A percentile compares a stretch with the other conserved stretches of the same genome.
phyloP scores from a whole-genome alignment of 805 yeast genomes.

The Ogataea methylovora region DNA sequence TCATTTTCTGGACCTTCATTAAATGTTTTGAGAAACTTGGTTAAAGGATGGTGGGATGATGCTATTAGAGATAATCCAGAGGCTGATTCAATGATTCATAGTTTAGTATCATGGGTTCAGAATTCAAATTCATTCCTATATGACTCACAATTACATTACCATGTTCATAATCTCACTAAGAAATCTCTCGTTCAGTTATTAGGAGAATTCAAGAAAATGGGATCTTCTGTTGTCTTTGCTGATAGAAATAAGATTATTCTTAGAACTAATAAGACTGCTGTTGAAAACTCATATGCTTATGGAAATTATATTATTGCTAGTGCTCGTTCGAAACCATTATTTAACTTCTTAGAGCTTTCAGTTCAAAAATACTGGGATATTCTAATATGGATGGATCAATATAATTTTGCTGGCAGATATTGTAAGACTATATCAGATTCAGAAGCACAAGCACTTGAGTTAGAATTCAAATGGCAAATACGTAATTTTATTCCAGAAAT shows the following conservation, averaged over 20 bases:
- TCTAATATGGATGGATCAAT: slow-evolving; percentile 92
- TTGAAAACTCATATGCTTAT: slow-evolving; percentile 85
- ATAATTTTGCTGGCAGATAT: slow-evolving; percentile 73
- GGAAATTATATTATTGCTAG: slow-evolving; percentile 78
- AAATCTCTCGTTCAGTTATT: slow-evolving; percentile 75
- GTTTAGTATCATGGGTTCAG: slow-evolving; percentile 82
- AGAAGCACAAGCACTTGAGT: slow-evolving; percentile 25
- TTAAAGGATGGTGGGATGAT: slow-evolving; percentile 91
- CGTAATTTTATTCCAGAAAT: slow-evolving; percentile 65
- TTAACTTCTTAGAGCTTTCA: slow-evolving; percentile 69
- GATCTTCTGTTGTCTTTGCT: slow-evolving; percentile 76
- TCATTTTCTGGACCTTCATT: slow-evolving; percentile 75
- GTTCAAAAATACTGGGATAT: slow-evolving; percentile 84
- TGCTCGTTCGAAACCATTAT: slow-evolving; percentile 71
- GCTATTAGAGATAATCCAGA: slow-evolving; percentile 59
- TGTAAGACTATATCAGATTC: slow-evolving; percentile 39
- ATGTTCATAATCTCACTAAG: slow-evolving; percentile 78
- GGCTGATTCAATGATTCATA: slow-evolving; percentile 79
- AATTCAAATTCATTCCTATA: slow-evolving; percentile 64
- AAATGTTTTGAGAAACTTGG: slow-evolving; percentile 59
- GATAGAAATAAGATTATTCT: slow-evolving; percentile 67
- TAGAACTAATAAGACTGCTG: slow-evolving; percentile 67
- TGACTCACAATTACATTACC: slow-evolving; percentile 75
- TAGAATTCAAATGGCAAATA: slow-evolving; percentile 72
- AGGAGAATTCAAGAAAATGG: slow-evolving; percentile 71